Percentiles rank a stretch among this genome's conserved stretches.
Evolutionary conservation across 306 rosid genomes (phyloP).

Genomic region (Cicer bijugum): DNA sequence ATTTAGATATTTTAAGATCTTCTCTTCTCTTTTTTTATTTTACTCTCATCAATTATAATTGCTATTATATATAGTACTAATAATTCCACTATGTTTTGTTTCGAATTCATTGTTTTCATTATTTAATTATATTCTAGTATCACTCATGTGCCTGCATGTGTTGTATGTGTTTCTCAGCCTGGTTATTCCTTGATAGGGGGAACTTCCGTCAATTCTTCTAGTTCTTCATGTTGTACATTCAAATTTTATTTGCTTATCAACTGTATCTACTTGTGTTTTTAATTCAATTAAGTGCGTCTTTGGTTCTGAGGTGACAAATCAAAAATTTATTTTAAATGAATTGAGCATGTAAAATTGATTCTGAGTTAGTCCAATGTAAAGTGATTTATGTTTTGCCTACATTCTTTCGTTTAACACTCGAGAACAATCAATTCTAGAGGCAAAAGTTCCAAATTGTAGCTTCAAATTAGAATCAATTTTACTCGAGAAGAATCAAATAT

Average conservation of each 20-base stretch:
- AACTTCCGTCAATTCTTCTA: background rate
- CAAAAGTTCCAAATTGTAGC: too few species aligned
- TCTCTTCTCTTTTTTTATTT: slow-evolving; percentile 3
- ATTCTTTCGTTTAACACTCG: too few species aligned
- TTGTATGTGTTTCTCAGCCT: background rate
- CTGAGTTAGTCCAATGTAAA: too few species aligned
- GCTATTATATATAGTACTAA: background rate
- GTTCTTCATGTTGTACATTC: slow-evolving; percentile 1
- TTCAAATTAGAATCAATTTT: too few species aligned
- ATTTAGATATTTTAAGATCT: slow-evolving; percentile 28
- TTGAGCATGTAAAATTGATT: too few species aligned
- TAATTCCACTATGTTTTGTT: background rate
- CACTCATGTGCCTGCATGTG: slow-evolving; percentile 12
- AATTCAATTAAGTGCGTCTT: background rate
- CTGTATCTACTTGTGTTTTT: slow-evolving; percentile 3
- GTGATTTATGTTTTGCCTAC: too few species aligned
- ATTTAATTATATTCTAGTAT: slow-evolving; percentile 4
- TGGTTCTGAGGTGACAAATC: too few species aligned
- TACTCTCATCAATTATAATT: slow-evolving; percentile 10
- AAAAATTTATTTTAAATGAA: too few species aligned
- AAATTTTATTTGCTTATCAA: slow-evolving; percentile 4
- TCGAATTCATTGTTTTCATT: slow-evolving; percentile 20
- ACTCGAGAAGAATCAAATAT: too few species aligned
- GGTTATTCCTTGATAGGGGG: slow-evolving; percentile 14
- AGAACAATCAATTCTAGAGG: too few species aligned